These are phyloP conservation scores for Aspergillus sclerotioniger DNA, from an alignment of 495 filamentous ascomycete species.

Conservation along the genomic window DNA sequence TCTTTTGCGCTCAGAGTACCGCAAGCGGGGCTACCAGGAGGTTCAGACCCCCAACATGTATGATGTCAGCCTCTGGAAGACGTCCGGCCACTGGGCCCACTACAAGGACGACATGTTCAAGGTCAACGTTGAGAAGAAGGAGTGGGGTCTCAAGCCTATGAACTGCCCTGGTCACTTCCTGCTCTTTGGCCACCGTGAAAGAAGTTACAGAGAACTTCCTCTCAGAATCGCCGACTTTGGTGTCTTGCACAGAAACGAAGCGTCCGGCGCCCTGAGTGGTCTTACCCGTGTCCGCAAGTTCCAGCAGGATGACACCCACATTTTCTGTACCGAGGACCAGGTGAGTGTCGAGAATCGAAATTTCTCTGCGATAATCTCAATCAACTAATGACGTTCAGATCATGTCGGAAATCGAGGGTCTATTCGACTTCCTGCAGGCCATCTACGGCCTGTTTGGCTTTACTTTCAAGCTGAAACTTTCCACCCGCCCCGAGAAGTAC, in stretches of 20 bases:
- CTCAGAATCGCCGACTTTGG: conserved; percentile 92
- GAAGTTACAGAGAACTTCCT: conserved; percentile 85
- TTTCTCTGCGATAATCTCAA: neutral
- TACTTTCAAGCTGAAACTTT: conserved; percentile 93
- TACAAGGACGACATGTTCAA: conserved; percentile 98
- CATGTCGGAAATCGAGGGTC: conserved; percentile 73
- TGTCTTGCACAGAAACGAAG: conserved; percentile 91
- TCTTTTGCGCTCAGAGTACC: conserved; percentile 83
- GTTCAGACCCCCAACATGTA: conserved; percentile 97
- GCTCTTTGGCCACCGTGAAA: conserved; percentile 73
- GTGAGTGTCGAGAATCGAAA: conserved; percentile 26
- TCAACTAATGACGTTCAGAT: conserved; percentile 53
- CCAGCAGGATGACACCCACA: conserved; percentile 93
- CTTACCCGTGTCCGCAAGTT: conserved; percentile 90
- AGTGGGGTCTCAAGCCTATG: conserved; percentile 87
- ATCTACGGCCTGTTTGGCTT: conserved; percentile 92
- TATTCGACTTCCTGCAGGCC: conserved; percentile 82
- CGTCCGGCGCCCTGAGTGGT: conserved; percentile 85
- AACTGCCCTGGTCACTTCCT: conserved; percentile 90
- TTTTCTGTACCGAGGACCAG: conserved; percentile 82
- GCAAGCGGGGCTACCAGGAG: conserved; percentile 90
- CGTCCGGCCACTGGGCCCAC: conserved; percentile 89
- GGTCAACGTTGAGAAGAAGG: conserved; percentile 84
- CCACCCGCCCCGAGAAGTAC: conserved; percentile 89
- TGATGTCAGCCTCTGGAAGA: conserved; percentile 86